Evolutionary conservation across 2,329 filamentous ascomycete genomes (phyloP).

Genomic region (Hymenoscyphus albidus): DNA sequence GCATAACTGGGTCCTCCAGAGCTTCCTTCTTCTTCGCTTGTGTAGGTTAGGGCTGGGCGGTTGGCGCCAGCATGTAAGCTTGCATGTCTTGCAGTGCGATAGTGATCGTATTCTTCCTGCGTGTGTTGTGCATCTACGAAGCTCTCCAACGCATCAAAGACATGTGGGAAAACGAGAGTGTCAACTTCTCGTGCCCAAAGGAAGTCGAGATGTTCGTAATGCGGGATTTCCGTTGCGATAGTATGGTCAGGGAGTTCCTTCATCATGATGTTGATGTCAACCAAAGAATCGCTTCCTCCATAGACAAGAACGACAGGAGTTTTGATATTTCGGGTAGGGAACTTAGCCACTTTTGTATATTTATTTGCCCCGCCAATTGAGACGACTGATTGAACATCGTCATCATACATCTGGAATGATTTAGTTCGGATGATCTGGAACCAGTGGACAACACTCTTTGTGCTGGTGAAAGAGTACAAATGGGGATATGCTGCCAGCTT

Average conservation of each 20-base stretch:
- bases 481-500: slow-evolving; percentile 96
- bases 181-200: slow-evolving; percentile 89
- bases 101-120: slow-evolving; percentile 57
- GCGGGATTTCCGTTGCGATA: slow-evolving; percentile 77
- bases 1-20: slow-evolving; percentile 19
- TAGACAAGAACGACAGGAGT: slow-evolving; percentile 93
- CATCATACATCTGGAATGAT: slow-evolving; percentile 97
- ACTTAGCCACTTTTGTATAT: slow-evolving; percentile 94
- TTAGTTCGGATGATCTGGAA: slow-evolving; percentile 98
- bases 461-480: slow-evolving; percentile 93
- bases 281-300: slow-evolving; percentile 86
- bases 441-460: slow-evolving; percentile 97
- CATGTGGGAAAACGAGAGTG: slow-evolving; percentile 75
- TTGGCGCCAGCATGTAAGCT: slow-evolving; percentile 23
- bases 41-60: slow-evolving; percentile 15
- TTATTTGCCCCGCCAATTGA: slow-evolving; percentile 67
- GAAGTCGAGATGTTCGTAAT: slow-evolving; percentile 97
- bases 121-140: slow-evolving; percentile 58
- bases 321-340: slow-evolving; percentile 94
- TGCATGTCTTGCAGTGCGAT: slow-evolving; percentile 36
- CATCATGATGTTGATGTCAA: slow-evolving; percentile 91
- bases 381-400: slow-evolving; percentile 78
- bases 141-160: slow-evolving; percentile 81
- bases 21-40: slow-evolving; percentile 26
- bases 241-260: slow-evolving; percentile 82